Percentiles rank a stretch among this genome's conserved stretches.
Conservation (phyloP, 108 stramenopile species). For the Fragilaria radians region DNA sequence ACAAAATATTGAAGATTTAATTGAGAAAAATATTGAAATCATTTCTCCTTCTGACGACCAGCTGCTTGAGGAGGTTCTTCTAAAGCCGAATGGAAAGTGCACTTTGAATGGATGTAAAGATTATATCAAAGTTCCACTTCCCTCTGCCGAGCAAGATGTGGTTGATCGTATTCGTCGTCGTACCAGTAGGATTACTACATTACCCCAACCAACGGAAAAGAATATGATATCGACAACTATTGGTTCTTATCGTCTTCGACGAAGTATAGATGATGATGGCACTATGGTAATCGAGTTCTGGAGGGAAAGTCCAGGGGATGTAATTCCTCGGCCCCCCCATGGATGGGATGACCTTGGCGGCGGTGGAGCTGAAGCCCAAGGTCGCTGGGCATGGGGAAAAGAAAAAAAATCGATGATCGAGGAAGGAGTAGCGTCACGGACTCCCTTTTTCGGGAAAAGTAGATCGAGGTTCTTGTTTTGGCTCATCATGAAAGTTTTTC, state of each 20-base stretch:
- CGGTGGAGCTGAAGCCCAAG: conserved; percentile 76
- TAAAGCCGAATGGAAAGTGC: conserved; percentile 39
- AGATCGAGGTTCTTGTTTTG: not conserved
- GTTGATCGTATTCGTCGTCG: conserved; percentile 4
- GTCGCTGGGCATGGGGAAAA: conserved; percentile 78
- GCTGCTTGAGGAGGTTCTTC: conserved; percentile 16
- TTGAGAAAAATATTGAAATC: conserved; percentile 16
- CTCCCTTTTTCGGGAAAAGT: conserved; percentile 35
- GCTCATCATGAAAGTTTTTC: conserved; percentile 29
- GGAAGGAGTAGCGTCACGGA: conserved; percentile 57
- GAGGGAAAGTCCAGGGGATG: conserved; percentile 47
- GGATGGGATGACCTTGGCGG: conserved; percentile 88
- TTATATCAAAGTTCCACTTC: conserved; percentile 23
- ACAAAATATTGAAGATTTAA: conserved; percentile 9
- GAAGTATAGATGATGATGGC: conserved; percentile 2
- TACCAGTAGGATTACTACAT: not conserved
- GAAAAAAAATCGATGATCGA: conserved; percentile 70
- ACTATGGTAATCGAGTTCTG: conserved; percentile 53
- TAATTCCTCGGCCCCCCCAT: conserved; percentile 78
- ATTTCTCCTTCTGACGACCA: not conserved
- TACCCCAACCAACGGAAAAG: not conserved
- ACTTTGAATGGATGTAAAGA: conserved; percentile 14
- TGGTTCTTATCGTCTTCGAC: conserved; percentile 59
- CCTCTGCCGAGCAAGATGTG: conserved; percentile 9
- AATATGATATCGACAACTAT: conserved; percentile 52